phyloP scores from a whole-genome alignment of 2,329 filamentous ascomycete species.

The Xylaria sp. region DNA sequence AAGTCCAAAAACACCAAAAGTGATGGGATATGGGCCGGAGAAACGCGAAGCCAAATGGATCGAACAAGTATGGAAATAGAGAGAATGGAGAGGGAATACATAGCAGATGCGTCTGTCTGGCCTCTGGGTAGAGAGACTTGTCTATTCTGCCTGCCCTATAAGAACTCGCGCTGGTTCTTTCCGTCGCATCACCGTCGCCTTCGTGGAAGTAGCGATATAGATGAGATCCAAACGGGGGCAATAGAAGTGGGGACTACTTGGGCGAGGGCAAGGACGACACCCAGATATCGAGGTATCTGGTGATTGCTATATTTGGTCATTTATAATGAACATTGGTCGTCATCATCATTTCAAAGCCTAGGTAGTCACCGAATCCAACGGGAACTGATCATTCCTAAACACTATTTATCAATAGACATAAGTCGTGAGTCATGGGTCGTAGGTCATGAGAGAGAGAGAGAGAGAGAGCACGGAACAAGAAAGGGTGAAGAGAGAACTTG shows the following conservation, averaged over 20 bases:
- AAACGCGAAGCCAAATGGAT: constrained; percentile 38
- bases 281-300: constrained; percentile 8
- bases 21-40: constrained; percentile 35
- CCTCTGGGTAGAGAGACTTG: not conserved
- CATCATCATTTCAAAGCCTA: not conserved
- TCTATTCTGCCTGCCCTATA: constrained; percentile 8
- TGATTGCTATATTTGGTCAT: not conserved
- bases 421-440: not conserved
- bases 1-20: constrained; percentile 50
- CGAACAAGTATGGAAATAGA: constrained; percentile 23
- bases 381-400: not conserved
- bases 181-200: constrained; percentile 2
- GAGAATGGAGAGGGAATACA: not conserved
- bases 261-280: constrained; percentile 25
- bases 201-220: constrained; percentile 10
- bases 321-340: not conserved
- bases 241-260: not conserved
- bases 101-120: not conserved
- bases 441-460: not conserved
- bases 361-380: not conserved
- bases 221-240: not conserved
- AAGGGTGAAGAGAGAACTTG: constrained; percentile 10
- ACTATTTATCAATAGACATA: not conserved
- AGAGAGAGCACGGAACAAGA: not conserved
- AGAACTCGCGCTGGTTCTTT: constrained; percentile 13